Evolutionary conservation across 805 yeast genomes (phyloP).

Genomic region (Saturnispora ahearnii): DNA sequence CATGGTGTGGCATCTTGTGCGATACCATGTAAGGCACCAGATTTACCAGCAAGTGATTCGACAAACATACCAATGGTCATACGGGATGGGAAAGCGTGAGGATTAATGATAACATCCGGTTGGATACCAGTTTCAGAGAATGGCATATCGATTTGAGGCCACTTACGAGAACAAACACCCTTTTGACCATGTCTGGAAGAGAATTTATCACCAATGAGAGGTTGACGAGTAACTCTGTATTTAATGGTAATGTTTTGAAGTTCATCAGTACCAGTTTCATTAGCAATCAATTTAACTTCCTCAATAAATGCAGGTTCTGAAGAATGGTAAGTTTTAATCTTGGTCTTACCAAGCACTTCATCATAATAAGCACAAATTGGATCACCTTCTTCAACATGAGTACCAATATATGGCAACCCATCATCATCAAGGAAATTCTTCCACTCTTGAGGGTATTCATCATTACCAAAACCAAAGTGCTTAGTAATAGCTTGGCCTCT

Average conservation of each 20-base stretch:
- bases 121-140: constrained; percentile 93
- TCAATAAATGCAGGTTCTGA: constrained; percentile 92
- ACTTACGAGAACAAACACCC: constrained; percentile 96
- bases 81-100: constrained; percentile 99
- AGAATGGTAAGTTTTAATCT: constrained; percentile 86
- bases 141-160: constrained; percentile 97
- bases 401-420: constrained; percentile 88
- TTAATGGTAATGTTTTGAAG: constrained; percentile 81
- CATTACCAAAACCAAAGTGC: constrained; percentile 90
- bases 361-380: constrained; percentile 91
- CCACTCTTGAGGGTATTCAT: constrained; percentile 91
- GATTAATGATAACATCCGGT: constrained; percentile 96
- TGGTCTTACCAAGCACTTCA: constrained; percentile 84
- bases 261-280: constrained; percentile 68
- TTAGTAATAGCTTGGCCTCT: constrained; percentile 92
- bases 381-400: constrained; percentile 86
- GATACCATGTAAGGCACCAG: constrained; percentile 95
- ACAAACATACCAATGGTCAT: constrained; percentile 99
- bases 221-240: constrained; percentile 83
- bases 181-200: constrained; percentile 97
- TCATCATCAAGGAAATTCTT: constrained; percentile 79
- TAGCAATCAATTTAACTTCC: constrained; percentile 88
- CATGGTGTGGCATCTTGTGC: constrained; percentile 98
- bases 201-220: constrained; percentile 94
- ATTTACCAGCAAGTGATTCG: constrained; percentile 96